Evolutionary conservation across 1,284 basidiomycete species (phyloP).

Genomic region (Cystobasidium slooffiae): DNA sequence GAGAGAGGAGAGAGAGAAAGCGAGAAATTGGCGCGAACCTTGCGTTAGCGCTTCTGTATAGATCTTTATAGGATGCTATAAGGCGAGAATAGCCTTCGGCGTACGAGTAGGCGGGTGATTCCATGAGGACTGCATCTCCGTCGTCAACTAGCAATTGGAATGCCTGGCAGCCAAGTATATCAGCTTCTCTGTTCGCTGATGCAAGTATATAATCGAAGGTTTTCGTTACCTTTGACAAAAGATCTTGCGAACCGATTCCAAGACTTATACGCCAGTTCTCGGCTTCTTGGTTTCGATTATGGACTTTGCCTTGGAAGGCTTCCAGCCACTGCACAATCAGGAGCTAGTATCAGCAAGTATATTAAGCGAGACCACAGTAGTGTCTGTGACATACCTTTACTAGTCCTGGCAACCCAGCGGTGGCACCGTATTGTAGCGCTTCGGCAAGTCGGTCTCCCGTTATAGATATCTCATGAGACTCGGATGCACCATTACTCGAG

Average conservation of each 20-base stretch:
- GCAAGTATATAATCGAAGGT: not conserved
- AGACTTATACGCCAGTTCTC: conserved; percentile 74
- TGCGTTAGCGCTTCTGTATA: conserved; percentile 29
- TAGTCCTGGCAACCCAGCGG: conserved; percentile 70
- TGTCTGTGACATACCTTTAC: conserved; percentile 63
- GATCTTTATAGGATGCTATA: conserved; percentile 12
- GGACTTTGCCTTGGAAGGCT: conserved; percentile 51
- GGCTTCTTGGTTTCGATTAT: conserved; percentile 60
- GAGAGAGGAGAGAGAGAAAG: conserved; percentile 47
- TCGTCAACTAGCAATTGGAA: conserved; percentile 70
- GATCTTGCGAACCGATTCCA: conserved; percentile 83
- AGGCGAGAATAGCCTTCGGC: conserved; percentile 36
- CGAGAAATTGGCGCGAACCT: conserved; percentile 17
- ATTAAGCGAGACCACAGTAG: not conserved
- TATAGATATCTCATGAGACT: conserved; percentile 52
- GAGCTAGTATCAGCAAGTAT: not conserved
- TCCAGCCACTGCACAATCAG: conserved; percentile 51
- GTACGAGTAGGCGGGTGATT: conserved; percentile 74
- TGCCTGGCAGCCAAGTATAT: conserved; percentile 54
- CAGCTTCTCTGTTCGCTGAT: not conserved
- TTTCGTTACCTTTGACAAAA: conserved; percentile 74
- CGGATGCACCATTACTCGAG: not conserved
- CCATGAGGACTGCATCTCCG: conserved; percentile 81
- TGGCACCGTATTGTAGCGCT: conserved; percentile 64
- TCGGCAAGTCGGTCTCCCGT: conserved; percentile 55